phyloP scores from a whole-genome alignment of 2,329 filamentous ascomycete genomes.

The Fusarium decemcellulare region DNA sequence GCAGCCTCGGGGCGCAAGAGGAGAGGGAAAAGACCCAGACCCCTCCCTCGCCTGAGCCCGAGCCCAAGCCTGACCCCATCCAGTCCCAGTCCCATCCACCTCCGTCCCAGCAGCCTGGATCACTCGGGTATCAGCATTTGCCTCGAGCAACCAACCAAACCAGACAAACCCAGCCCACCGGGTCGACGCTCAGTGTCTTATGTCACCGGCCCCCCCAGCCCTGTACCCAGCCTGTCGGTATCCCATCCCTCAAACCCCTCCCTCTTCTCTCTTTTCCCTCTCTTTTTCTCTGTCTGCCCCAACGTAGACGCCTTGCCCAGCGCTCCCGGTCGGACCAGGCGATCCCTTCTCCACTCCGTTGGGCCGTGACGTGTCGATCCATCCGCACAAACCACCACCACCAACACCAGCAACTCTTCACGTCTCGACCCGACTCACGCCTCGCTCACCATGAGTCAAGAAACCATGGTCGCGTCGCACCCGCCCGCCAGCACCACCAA shows the following conservation, averaged over 20 bases:
- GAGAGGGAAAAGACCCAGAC: no score
- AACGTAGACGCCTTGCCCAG: not conserved
- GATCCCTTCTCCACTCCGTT: conserved; percentile 8
- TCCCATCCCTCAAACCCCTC: not conserved
- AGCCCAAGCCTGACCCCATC: no score
- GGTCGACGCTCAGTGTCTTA: not conserved
- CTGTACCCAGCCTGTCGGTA: conserved; percentile 9
- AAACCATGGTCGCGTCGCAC: no score
- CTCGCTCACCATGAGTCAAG: no score
- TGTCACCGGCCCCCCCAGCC: not conserved
- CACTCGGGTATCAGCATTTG: conserved; percentile 6
- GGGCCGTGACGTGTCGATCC: not conserved
- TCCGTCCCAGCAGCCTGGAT: conserved; percentile 10
- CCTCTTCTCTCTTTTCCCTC: not conserved
- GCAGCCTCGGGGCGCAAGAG: not conserved
- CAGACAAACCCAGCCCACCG: not conserved
- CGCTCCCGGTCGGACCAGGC: not conserved
- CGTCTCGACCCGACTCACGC: not conserved
- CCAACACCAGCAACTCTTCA: not conserved
- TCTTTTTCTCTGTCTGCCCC: not conserved
- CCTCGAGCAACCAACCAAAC: conserved; percentile 3
- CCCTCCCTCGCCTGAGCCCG: no score
- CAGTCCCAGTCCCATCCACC: not conserved
- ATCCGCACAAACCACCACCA: not conserved
- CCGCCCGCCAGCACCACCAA: not conserved